Evolutionary conservation across 768 basidiomycete species (phyloP).

Genomic region (Mycena olivaceomarginata): DNA sequence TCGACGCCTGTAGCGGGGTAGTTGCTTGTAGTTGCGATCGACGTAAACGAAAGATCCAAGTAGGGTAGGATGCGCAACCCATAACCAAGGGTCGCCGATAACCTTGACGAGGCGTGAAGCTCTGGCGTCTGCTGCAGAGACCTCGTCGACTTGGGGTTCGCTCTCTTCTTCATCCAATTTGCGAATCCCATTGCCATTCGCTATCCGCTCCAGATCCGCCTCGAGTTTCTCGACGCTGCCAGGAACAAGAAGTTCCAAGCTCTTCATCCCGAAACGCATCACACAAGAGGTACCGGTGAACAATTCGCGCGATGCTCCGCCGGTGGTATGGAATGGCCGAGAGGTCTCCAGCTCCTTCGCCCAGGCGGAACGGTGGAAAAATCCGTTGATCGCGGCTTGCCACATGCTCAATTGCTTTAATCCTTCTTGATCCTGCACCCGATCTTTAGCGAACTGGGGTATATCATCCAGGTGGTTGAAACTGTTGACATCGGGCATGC

Average conservation of each 20-base stretch:
- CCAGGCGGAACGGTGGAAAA: slow-evolving; percentile 17
- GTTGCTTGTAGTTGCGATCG: too few relatives aligned
- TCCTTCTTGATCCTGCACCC: slow-evolving; percentile 6
- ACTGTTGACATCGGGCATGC: slow-evolving; percentile 43
- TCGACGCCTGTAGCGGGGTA: too few relatives aligned
- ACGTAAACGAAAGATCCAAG: neutral
- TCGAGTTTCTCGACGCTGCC: slow-evolving; percentile 21
- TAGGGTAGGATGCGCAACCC: neutral
- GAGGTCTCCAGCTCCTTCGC: neutral
- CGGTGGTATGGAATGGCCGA: neutral
- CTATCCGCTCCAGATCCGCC: slow-evolving; percentile 29
- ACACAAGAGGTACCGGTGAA: slow-evolving; percentile 12
- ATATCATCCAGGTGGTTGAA: slow-evolving; percentile 26
- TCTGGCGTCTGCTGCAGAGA: neutral
- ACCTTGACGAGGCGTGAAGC: slow-evolving; percentile 1
- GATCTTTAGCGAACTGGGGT: slow-evolving; percentile 30
- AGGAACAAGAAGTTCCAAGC: slow-evolving; percentile 24
- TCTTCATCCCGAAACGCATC: slow-evolving; percentile 38
- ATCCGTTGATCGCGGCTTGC: neutral
- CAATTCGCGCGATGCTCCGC: neutral
- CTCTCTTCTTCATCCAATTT: neutral
- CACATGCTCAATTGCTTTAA: slow-evolving; percentile 38
- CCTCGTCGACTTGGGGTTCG: too few relatives aligned
- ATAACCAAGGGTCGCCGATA: slow-evolving; percentile 34
- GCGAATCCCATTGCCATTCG: slow-evolving; percentile 10